Evolutionary conservation across 495 filamentous ascomycete genomes (phyloP), one percentile per base, ranked within the genome.

Genomic region (Viridothelium virens): DNA sequence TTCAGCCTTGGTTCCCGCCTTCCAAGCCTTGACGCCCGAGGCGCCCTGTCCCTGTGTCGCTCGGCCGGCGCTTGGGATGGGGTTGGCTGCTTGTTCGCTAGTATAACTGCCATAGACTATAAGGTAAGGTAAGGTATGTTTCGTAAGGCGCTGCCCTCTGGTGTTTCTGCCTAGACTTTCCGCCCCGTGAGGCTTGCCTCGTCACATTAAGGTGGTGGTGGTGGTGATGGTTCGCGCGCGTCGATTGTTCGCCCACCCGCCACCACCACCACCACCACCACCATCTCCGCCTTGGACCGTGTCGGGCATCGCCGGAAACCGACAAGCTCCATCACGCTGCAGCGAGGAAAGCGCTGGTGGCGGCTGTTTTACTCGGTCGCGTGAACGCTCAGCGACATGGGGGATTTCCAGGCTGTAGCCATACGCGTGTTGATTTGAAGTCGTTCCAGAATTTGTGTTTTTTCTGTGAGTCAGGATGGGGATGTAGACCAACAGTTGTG

Each of bases 31-130:
- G 53, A 59, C 53, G 53, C 53, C 53, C 53, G 53, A 59, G 53
- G 5, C 53, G 4, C 53, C 31, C 53, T 59, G 33, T 5, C 33
- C 6, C 11, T 4, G 5, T 18, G 18, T 59, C 10, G 53, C 53
- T 59, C 53, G 53, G 53, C 53, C 53, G 53, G 53, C 53, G 53
- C 2, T 59, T 59, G 53, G 10, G 18, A 36, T 18, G 53, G 5
- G 11, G 31, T 5, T 59, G 0, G 25, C 25, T 25, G 25, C 25
- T 25, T 25, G 25, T 25, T 25, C 25, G 25, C 25, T 59, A 31
- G 11, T 14, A n/a, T 59, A 7, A 7, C 11, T n/a, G 4, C 7
- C 6, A 33, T 7, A 34, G 25, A 59, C 25, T 25, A 25, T 25
- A 25, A 0, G 25, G 25, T 25, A 25, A 25, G 25, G 25, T 25